Conservation (phyloP, 495 filamentous ascomycete species). For the Neurospora tetraspora region DNA sequence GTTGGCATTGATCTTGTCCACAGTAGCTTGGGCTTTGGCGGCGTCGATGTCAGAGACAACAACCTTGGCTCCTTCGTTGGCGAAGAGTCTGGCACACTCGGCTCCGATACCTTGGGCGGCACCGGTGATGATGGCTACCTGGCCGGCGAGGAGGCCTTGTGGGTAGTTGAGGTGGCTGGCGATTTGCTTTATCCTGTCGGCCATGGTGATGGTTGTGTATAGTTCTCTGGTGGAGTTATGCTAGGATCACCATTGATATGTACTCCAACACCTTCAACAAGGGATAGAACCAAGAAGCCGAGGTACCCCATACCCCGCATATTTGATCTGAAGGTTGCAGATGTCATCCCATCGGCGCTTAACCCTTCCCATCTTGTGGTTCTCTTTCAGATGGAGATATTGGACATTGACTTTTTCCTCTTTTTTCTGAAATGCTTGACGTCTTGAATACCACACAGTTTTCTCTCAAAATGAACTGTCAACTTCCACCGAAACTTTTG, state of each 20-base stretch:
- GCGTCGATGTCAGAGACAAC: conserved; percentile 73
- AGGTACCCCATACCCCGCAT: neutral
- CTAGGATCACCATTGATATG: neutral
- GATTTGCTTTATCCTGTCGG: conserved; percentile 55
- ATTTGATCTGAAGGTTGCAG: neutral
- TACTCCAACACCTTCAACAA: neutral
- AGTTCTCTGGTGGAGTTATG: too few relatives aligned
- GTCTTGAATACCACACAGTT: neutral
- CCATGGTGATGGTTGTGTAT: conserved; percentile 22
- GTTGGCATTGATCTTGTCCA: conserved; percentile 51
- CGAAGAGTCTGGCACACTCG: conserved; percentile 69
- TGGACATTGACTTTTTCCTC: neutral
- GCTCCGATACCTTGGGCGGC: conserved; percentile 85
- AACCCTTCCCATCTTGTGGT: neutral
- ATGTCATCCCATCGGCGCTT: neutral
- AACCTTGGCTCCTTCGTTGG: conserved; percentile 77
- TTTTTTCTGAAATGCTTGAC: neutral
- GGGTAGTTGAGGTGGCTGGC: conserved; percentile 72
- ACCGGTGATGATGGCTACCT: conserved; percentile 83
- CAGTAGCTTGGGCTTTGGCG: conserved; percentile 54
- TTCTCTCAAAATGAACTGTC: neutral
- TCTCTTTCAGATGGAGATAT: neutral
- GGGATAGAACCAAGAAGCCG: neutral
- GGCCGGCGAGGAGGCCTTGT: conserved; percentile 61
- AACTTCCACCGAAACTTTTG: neutral